A percentile compares a stretch with the other conserved stretches of the same genome.
Conservation (phyloP, 768 basidiomycete genomes). For the Suillus ampliporus region DNA sequence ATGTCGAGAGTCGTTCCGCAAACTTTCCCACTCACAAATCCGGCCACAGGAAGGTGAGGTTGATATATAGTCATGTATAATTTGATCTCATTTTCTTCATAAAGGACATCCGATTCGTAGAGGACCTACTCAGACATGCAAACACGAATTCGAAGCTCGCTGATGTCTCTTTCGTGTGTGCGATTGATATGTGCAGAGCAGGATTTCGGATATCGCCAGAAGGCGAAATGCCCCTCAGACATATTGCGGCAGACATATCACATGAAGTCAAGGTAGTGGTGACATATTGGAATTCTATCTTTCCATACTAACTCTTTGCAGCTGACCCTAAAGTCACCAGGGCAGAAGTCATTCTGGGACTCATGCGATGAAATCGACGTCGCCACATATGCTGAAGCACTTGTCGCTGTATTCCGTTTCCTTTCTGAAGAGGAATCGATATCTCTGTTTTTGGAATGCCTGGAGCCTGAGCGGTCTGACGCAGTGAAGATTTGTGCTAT, state of each 20-base stretch:
- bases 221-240: conserved; percentile 65
- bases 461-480: conserved; percentile 80
- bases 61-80: too few relatives aligned
- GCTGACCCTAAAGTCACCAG: conserved; percentile 25
- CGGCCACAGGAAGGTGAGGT: conserved; percentile 36
- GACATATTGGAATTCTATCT: neutral
- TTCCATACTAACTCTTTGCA: conserved; percentile 24
- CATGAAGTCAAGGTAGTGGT: conserved; percentile 75
- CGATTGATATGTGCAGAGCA: conserved; percentile 78
- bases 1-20: conserved; percentile 36
- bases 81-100: conserved; percentile 1
- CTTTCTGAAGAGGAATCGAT: conserved; percentile 65
- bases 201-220: conserved; percentile 58
- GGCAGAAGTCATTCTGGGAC: conserved; percentile 75
- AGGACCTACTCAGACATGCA: conserved; percentile 66
- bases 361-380: conserved; percentile 72
- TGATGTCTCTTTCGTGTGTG: conserved; percentile 73
- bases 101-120: conserved; percentile 61
- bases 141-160: conserved; percentile 58
- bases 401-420: conserved; percentile 76
- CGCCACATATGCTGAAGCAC: conserved; percentile 74
- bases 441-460: conserved; percentile 63
- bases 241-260: conserved; percentile 73
- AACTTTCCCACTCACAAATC: conserved; percentile 37
- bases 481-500: conserved; percentile 81